These are phyloP conservation scores for Leptosphaerulina australis DNA, from an alignment of 2,329 filamentous ascomycete genomes.

Conservation along the genomic window DNA sequence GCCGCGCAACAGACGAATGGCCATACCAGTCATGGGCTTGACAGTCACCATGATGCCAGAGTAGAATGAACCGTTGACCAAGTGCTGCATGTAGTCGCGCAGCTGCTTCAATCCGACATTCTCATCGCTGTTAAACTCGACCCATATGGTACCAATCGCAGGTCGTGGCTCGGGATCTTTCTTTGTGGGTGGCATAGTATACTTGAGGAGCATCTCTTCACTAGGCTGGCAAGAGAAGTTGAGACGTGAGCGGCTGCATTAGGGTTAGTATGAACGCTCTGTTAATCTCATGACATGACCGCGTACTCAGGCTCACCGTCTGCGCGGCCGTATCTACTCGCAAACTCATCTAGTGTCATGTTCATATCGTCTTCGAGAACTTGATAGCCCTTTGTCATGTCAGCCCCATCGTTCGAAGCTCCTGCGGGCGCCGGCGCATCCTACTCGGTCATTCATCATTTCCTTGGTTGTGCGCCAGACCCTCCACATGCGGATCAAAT, in stretches of 20 bases:
- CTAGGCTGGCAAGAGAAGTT: constrained; percentile 87
- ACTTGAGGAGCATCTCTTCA: constrained; percentile 81
- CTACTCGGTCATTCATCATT: constrained; percentile 89
- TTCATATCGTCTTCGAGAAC: constrained; percentile 87
- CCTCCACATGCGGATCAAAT: constrained; percentile 77
- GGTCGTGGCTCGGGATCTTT: constrained; percentile 72
- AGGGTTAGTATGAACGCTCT: constrained; percentile 14
- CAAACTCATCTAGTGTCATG: constrained; percentile 84
- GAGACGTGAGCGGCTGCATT: constrained; percentile 75
- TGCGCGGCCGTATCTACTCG: constrained; percentile 69
- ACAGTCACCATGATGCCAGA: constrained; percentile 90
- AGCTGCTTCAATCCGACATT: constrained; percentile 90
- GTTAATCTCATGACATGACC: constrained; percentile 6
- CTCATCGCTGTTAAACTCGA: constrained; percentile 85
- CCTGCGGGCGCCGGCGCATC: constrained; percentile 45
- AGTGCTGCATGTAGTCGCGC: constrained; percentile 83
- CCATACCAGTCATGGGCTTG: constrained; percentile 81
- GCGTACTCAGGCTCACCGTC: constrained; percentile 79
- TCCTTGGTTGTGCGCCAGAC: constrained; percentile 92
- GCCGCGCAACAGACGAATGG: constrained; percentile 51
- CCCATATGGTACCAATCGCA: constrained; percentile 86
- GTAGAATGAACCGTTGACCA: constrained; percentile 79
- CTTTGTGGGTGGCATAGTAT: constrained; percentile 73
- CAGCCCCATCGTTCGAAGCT: constrained; percentile 26
- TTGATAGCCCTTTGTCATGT: constrained; percentile 77